These are phyloP conservation scores for Wickerhamiella siamensis DNA, from an alignment of 805 yeast species.

Conservation along the genomic window DNA sequence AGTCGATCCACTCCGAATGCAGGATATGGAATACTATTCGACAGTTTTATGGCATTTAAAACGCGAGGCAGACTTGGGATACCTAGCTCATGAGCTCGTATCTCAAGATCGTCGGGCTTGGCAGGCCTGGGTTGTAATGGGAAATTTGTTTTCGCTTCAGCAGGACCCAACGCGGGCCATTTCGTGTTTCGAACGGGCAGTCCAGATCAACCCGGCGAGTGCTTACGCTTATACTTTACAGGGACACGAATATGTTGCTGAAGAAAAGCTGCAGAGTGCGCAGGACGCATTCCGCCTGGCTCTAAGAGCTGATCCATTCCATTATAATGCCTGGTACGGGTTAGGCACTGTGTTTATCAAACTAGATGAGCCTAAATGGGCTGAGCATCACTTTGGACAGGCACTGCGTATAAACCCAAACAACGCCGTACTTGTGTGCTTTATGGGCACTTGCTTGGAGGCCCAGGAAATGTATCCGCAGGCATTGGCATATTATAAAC, in stretches of 20 bases:
- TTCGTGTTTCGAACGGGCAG: constrained; percentile 69
- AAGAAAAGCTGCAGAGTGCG: constrained; percentile 84
- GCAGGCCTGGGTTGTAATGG: constrained; percentile 84
- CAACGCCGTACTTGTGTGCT: constrained; percentile 77
- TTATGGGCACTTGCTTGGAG: constrained; percentile 87
- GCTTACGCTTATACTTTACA: constrained; percentile 84
- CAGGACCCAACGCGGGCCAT: constrained; percentile 84
- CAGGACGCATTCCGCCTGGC: constrained; percentile 70
- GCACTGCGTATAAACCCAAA: constrained; percentile 84
- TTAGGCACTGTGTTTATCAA: constrained; percentile 87
- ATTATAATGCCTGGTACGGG: constrained; percentile 91
- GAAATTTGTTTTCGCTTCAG: constrained; percentile 71
- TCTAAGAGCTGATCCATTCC: constrained; percentile 59
- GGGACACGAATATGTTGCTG: constrained; percentile 83
- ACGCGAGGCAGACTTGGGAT: constrained; percentile 63
- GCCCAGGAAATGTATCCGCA: constrained; percentile 50
- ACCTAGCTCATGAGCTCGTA: constrained; percentile 59
- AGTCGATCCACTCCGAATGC: constrained; percentile 61
- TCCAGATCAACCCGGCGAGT: constrained; percentile 48
- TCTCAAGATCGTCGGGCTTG: constrained; percentile 53
- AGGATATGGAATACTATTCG: constrained; percentile 84
- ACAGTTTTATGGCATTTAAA: constrained; percentile 89
- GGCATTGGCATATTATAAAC: constrained; percentile 68
- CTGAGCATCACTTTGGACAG: constrained; percentile 73
- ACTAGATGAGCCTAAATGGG: constrained; percentile 68